Evolutionary conservation across 2,329 filamentous ascomycete species (phyloP), one percentile per base, ranked within the genome.

Genomic region (Fusarium ramigenum): DNA sequence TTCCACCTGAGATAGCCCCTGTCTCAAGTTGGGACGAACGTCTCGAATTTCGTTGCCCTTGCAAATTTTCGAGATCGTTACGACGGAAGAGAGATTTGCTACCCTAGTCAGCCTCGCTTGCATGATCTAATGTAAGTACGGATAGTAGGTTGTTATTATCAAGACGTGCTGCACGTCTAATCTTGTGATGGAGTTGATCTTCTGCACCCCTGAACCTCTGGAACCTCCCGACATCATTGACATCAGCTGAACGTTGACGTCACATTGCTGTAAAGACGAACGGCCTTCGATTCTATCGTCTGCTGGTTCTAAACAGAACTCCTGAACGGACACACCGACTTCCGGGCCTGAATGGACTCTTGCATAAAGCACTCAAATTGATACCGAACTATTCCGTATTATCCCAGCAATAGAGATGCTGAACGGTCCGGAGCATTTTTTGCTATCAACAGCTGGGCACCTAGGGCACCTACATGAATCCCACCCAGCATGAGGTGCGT

Each of bases 11-110:
- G 21, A 56, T 42, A 60, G 47, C 71, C 67, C 67, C 63, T 73
- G 71, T 73, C 70, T 61, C 63, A 68, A 69, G 54, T 72, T 52
- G 46, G 70, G 71, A 72, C 52, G 71, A 74, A 68, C 54, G 62
- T 66, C 67, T 64, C 69, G 53, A 73, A 69, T 43, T 65, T 56
- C 47, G 49, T 44, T 52, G 52, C 65, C 66, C 65, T 69, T 65
- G 46, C 28, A 53, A 64, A 47, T 70, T 47, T 49, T 69, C 40
- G 32, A 70, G 46, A 47, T 47, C 44, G 53, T 40, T 52, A 42
- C 44, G 60, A 49, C 30, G 30, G 43, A 36, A 44, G 46, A 50
- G 49, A 66, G 54, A 40, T 37, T 28, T 46, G 28, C 47, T 46
- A 28, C 19, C 37, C 49, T 44, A 23, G n/a, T 46, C 25, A 34